Evolutionary conservation across 2,329 filamentous ascomycete species (phyloP), one percentile per base, ranked within the genome.

Genomic region (Microthyrium microscopicum): DNA sequence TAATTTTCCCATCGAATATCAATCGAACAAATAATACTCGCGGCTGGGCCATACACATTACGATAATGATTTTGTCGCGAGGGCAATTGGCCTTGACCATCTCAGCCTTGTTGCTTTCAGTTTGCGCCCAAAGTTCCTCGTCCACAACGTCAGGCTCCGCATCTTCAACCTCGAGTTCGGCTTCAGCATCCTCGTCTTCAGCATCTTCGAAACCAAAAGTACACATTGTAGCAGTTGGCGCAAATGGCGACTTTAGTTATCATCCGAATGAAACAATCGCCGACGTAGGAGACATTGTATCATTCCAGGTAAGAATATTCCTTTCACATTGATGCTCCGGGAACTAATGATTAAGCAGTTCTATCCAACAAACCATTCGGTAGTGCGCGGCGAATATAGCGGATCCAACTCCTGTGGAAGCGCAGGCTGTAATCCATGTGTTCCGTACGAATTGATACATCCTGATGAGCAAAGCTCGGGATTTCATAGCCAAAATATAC

Each of bases 291-390:
- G 50, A 52, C 28, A 44, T 44, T 24, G 38, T 53, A 20, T 38
- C 39, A 16, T 53, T 52, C 39, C 30, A n/a, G n/a, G n/a, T n/a
- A n/a, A n/a, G n/a, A n/a, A n/a, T n/a, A n/a, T n/a, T n/a, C n/a
- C n/a, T n/a, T n/a, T n/a, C n/a, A n/a, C n/a, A n/a, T n/a, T n/a
- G n/a, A n/a, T n/a, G n/a, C n/a, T n/a, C n/a, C n/a, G n/a, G n/a
- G n/a, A n/a, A n/a, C n/a, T n/a, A n/a, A n/a, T n/a, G n/a, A n/a
- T n/a, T n/a, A n/a, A n/a, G n/a, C n/a, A 43, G 26, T 52, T 52
- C 41, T 47, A 38, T 19, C 41, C 46, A 5, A 35, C 40, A 19
- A 50, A 50, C 27, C 50, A 53, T 32, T 50, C 48, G 3, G 50
- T 53, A 18, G 44, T 51, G 19, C 42, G 44, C 18, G 41, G 47